Conservation (phyloP, 148 eudicot genomes). For the Cornus controversa region DNA sequence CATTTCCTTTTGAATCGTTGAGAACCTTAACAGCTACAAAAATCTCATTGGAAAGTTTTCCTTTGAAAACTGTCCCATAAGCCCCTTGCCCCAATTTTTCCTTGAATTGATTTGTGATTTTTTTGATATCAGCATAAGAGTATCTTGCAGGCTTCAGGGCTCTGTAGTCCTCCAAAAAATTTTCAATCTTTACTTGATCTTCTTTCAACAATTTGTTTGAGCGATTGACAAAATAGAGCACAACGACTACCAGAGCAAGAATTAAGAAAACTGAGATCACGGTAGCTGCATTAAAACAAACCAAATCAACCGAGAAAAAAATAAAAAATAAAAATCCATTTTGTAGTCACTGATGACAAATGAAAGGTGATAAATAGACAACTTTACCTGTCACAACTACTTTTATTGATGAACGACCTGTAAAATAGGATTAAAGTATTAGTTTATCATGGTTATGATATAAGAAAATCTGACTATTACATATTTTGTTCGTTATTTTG, state of each 20-base stretch:
- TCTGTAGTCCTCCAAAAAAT: neutral
- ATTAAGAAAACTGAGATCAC: neutral
- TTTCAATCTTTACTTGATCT: neutral
- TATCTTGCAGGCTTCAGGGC: neutral
- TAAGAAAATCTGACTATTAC: too few relatives aligned
- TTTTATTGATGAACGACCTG: neutral
- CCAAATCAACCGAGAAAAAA: neutral
- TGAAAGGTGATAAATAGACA: neutral
- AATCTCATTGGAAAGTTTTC: neutral
- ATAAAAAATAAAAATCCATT: neutral
- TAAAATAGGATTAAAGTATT: too few relatives aligned
- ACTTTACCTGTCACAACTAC: neutral
- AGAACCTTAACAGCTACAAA: too few relatives aligned
- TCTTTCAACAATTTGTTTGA: neutral
- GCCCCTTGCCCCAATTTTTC: conserved; percentile 6
- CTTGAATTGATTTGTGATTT: conserved; percentile 2
- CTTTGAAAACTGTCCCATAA: neutral
- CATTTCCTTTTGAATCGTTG: too few relatives aligned
- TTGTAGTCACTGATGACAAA: neutral
- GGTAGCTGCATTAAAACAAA: neutral
- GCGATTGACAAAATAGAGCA: neutral
- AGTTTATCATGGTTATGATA: too few relatives aligned
- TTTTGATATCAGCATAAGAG: conserved; percentile 1
- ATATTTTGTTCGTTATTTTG: too few relatives aligned
- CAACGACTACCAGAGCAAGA: neutral